Conservation (phyloP, 1,284 basidiomycete genomes). For the Ustilago loliicola region DNA sequence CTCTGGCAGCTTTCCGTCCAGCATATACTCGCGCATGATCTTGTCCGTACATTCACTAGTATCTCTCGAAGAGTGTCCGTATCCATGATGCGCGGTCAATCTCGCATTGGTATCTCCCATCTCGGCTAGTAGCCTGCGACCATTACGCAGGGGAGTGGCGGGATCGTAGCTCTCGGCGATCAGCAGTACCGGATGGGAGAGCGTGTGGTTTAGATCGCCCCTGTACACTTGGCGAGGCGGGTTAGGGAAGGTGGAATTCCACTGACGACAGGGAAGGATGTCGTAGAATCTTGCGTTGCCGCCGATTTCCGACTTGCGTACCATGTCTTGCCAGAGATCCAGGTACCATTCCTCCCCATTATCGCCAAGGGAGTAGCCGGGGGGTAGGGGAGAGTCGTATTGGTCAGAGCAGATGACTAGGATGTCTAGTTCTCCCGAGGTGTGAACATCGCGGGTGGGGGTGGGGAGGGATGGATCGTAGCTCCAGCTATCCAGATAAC, state of each 20-base stretch:
- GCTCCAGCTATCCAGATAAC: slow-evolving; percentile 32
- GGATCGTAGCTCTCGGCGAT: slow-evolving; percentile 50
- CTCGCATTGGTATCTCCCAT: slow-evolving; percentile 49
- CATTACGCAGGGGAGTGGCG: slow-evolving; percentile 47
- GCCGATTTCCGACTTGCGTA: slow-evolving; percentile 33
- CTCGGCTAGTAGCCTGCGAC: slow-evolving; percentile 22
- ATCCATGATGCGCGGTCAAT: slow-evolving; percentile 39
- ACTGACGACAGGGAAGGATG: slow-evolving; percentile 51
- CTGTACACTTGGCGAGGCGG: slow-evolving; percentile 43
- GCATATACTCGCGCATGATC: slow-evolving; percentile 30
- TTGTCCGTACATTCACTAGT: slow-evolving; percentile 33
- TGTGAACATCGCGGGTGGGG: not conserved
- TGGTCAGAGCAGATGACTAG: slow-evolving; percentile 51
- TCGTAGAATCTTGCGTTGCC: slow-evolving; percentile 45
- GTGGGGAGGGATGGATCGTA: slow-evolving; percentile 26
- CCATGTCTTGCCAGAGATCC: slow-evolving; percentile 37
- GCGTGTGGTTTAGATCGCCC: slow-evolving; percentile 27
- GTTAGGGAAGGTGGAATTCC: slow-evolving; percentile 20
- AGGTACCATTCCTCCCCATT: slow-evolving; percentile 38
- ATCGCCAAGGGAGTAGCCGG: slow-evolving; percentile 14
- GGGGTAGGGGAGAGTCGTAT: slow-evolving; percentile 27
- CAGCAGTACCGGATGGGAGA: slow-evolving; percentile 35
- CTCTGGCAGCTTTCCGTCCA: slow-evolving; percentile 31
- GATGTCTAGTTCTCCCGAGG: slow-evolving; percentile 31
- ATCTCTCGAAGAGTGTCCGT: slow-evolving; percentile 43